Percentiles rank a stretch among this genome's conserved stretches.
Conservation (phyloP, 345 rosid species). For the Lumnitzera racemosa region DNA sequence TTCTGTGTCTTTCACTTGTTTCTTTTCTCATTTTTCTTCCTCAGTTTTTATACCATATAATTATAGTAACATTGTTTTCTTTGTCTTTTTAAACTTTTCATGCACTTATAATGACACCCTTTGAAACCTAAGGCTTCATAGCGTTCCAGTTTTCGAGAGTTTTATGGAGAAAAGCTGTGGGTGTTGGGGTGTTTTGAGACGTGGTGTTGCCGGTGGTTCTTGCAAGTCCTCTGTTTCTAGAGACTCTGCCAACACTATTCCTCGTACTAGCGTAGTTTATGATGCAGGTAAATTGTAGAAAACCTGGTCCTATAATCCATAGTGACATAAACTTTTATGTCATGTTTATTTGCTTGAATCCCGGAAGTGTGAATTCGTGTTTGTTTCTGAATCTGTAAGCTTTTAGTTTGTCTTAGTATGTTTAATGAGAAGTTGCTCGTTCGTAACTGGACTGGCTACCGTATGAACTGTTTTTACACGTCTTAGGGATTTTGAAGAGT, state of each 20-base stretch:
- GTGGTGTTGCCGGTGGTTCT: slow-evolving; percentile 33
- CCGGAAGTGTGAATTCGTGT: too few relatives aligned
- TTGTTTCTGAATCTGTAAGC: too few relatives aligned
- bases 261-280: slow-evolving; percentile 72
- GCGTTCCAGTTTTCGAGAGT: not conserved
- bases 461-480: too few relatives aligned
- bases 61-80: not conserved
- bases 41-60: too few relatives aligned
- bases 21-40: not conserved
- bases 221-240: slow-evolving; percentile 49
- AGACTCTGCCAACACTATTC: slow-evolving; percentile 48
- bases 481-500: too few relatives aligned
- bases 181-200: slow-evolving; percentile 55
- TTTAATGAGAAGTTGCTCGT: too few relatives aligned
- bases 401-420: too few relatives aligned
- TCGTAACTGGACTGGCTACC: too few relatives aligned
- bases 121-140: not conserved
- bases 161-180: slow-evolving; percentile 40
- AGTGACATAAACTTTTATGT: too few relatives aligned
- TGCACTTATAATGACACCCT: not conserved
- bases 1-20: slow-evolving; percentile 5
- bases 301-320: not conserved
- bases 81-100: not conserved
- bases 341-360: too few relatives aligned
- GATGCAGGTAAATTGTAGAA: slow-evolving; percentile 43